Base-by-base conservation (phyloP, 768 basidiomycete species). In the Suillus lakei region DNA sequence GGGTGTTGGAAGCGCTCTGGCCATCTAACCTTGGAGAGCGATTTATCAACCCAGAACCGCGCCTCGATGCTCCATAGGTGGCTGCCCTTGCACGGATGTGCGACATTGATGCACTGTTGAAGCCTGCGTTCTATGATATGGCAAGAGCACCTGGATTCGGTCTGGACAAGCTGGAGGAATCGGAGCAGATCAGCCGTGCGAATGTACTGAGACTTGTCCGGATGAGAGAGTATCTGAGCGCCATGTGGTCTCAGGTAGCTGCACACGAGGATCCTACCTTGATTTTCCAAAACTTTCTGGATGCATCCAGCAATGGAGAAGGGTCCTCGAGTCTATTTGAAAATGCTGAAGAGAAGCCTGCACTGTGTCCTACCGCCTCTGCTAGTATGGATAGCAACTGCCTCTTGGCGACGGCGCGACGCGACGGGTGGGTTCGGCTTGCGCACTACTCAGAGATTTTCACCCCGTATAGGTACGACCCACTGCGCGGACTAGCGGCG, bases 121-220 rank as follows among this genome's bases (percentile, higher is more conserved):
- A 79, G 53, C 71, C 73, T 50, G 80, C 80, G 1, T 81, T 77
- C 61, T 83, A 83, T 64, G 79, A 83, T 64, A 72, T 83, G 16
- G 69, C 70, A 26, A 62, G 68, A 39, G 5, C 61, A n/a, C n/a
- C 51, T 13, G 62, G 41, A 69, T 80, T 5, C 72, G 80, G 36
- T 67, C 30, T 54, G 30, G 30, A 6, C 10, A 21, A 9, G 8
- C 28, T 54, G 7, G 53, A 32, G 2, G 21, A 32, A 32, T 28
- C 53, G 28, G 28, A 46, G 36, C 30, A 44, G 18, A 51, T 65
- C 7, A 21, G 28, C 12, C 48, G 28, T 51, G 46, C 44, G 13
- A 63, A 65, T 56, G 7, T 64, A 26, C 41, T 39, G 1, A 56
- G 62, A 2, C 63, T 75, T 18, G 58, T 71, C 8, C 48, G 43